Conservation (phyloP, 495 filamentous ascomycete genomes). For the Lindgomyces ingoldianus region DNA sequence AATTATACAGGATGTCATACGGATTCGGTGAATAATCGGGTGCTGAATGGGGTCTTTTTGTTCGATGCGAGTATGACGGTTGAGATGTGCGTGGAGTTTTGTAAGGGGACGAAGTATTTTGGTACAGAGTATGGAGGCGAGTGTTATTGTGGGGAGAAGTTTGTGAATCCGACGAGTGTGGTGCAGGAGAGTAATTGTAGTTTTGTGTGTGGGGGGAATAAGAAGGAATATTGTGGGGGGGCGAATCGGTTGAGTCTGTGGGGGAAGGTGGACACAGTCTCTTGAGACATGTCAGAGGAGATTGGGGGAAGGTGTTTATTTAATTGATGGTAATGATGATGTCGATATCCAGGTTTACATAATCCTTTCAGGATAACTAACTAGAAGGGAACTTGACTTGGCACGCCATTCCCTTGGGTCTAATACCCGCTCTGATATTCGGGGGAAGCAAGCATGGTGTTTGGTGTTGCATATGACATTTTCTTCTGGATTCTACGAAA, state of each 20-base stretch:
- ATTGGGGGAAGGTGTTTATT: neutral
- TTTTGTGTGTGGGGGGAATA: constrained; percentile 26
- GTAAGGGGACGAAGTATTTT: constrained; percentile 21
- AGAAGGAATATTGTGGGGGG: constrained; percentile 25
- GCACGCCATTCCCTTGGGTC: too few relatives aligned
- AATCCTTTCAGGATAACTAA: too few relatives aligned
- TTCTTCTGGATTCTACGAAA: too few relatives aligned
- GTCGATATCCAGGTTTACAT: too few relatives aligned
- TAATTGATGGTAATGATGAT: too few relatives aligned
- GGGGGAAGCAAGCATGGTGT: too few relatives aligned
- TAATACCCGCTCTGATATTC: too few relatives aligned
- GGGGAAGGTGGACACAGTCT: neutral
- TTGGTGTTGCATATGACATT: too few relatives aligned
- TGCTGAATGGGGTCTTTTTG: constrained; percentile 8
- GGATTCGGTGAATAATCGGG: constrained; percentile 5
- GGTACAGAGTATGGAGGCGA: constrained; percentile 29
- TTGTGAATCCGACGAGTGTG: constrained; percentile 6
- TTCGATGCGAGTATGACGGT: constrained; percentile 28
- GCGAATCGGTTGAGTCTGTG: constrained; percentile 23
- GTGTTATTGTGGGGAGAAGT: constrained; percentile 24
- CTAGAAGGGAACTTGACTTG: too few relatives aligned
- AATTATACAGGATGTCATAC: constrained; percentile 25
- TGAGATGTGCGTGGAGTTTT: constrained; percentile 21
- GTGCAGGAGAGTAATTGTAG: constrained; percentile 21
- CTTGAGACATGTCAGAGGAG: neutral